A percentile compares a stretch with the other conserved stretches of the same genome.
phyloP scores from a whole-genome alignment of 2,329 filamentous ascomycete species.

The Venturia pyrina region DNA sequence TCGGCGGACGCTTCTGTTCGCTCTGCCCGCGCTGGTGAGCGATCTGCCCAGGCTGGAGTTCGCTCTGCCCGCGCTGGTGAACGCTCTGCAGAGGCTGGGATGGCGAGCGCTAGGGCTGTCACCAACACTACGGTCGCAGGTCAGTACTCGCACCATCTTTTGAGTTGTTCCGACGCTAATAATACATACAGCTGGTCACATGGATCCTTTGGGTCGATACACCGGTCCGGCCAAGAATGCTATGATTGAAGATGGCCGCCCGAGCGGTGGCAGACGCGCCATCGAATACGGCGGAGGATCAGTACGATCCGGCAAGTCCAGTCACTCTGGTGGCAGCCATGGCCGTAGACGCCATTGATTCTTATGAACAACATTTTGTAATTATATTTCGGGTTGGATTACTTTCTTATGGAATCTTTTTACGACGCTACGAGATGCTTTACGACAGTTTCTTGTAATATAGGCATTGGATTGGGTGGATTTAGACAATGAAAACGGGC shows the following conservation, averaged over 20 bases:
- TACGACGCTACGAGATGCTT: no score
- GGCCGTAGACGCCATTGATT: neutral
- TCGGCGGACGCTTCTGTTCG: neutral
- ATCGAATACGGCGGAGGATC: constrained; percentile 4
- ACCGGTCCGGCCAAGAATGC: neutral
- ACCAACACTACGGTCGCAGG: constrained; percentile 1
- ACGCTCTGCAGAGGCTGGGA: neutral
- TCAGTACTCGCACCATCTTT: neutral
- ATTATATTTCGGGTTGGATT: no score
- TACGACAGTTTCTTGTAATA: no score
- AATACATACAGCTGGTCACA: neutral
- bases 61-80: neutral
- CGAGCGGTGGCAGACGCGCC: neutral
- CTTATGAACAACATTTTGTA: no score
- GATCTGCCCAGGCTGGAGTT: neutral
- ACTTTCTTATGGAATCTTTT: no score
- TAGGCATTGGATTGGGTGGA: no score
- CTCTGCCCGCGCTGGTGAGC: constrained; percentile 1
- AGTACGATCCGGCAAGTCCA: neutral
- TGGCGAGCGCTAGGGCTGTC: neutral
- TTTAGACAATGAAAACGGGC: no score
- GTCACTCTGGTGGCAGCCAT: neutral
- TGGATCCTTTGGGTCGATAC: constrained; percentile 6
- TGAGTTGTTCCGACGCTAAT: neutral
- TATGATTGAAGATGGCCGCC: neutral